These are phyloP conservation scores for Lotus japonicus DNA, from an alignment of 306 rosid species.

Conservation along the genomic window DNA sequence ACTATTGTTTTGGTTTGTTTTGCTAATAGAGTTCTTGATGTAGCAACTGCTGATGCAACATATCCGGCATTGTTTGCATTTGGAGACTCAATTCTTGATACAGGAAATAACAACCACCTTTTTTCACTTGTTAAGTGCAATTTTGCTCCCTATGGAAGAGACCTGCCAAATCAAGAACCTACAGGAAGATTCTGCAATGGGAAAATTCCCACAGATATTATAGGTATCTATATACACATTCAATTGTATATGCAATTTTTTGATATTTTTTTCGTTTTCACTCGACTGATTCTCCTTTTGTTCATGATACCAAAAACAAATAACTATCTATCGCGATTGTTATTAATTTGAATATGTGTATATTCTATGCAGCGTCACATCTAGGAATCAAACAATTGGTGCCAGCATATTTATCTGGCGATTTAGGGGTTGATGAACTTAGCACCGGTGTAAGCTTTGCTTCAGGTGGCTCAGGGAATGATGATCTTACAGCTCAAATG, in stretches of 20 bases:
- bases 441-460: slow-evolving; percentile 43
- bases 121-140: slow-evolving; percentile 30
- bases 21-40: neutral
- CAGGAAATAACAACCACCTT: slow-evolving; percentile 68
- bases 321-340: too few species aligned
- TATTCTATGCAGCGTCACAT: slow-evolving; percentile 7
- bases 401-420: slow-evolving; percentile 24
- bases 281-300: too few species aligned
- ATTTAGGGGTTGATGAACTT: slow-evolving; percentile 17
- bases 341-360: too few species aligned
- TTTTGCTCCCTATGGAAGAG: slow-evolving; percentile 60
- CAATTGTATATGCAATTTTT: too few species aligned
- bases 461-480: slow-evolving; percentile 44
- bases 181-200: slow-evolving; percentile 72
- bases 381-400: slow-evolving; percentile 29
- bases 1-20: neutral
- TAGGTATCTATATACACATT: slow-evolving; percentile 39
- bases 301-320: too few species aligned
- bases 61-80: slow-evolving; percentile 54
- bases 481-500: slow-evolving; percentile 3
- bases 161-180: slow-evolving; percentile 35
- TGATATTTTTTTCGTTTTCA: too few species aligned
- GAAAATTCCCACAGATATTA: slow-evolving; percentile 34
- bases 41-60: neutral
- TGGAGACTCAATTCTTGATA: slow-evolving; percentile 80